Percentiles rank a stretch among this genome's conserved stretches.
phyloP scores from a whole-genome alignment of 345 rosid genomes.

The Jatropha curcas region DNA sequence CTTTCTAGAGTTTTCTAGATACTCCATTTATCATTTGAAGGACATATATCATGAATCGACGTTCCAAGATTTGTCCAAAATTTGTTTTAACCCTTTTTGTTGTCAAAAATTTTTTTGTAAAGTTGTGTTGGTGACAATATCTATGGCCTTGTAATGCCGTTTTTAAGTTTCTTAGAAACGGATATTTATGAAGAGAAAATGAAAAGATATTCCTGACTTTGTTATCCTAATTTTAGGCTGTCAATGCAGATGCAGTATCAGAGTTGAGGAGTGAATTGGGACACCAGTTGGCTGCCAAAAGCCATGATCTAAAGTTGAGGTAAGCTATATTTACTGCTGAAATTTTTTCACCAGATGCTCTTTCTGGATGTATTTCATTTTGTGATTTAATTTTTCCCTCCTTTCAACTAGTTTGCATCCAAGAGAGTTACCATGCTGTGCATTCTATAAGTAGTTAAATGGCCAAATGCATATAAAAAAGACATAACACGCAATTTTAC shows the following conservation, averaged over 20 bases:
- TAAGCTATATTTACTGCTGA: slow-evolving; percentile 8
- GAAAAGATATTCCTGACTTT: neutral
- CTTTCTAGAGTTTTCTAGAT: neutral
- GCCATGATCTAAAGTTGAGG: slow-evolving; percentile 48
- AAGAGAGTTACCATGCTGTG: neutral
- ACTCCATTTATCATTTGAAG: neutral
- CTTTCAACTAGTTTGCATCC: neutral
- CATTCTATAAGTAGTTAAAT: no score
- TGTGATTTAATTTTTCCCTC: neutral
- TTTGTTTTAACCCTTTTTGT: neutral
- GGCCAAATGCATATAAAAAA: no score
- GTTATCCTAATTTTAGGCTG: slow-evolving; percentile 45
- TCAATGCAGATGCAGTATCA: slow-evolving; percentile 50
- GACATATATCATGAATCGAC: neutral
- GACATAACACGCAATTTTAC: no score
- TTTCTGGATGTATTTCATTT: neutral
- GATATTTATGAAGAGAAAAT: neutral
- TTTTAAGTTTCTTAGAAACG: neutral
- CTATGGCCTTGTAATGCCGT: neutral
- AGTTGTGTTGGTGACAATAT: neutral
- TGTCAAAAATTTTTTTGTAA: neutral
- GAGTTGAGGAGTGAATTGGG: slow-evolving; percentile 77
- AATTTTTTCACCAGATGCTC: neutral
- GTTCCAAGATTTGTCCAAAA: neutral
- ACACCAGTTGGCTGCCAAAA: slow-evolving; percentile 60